Percentiles rank a stretch among this genome's conserved stretches.
Evolutionary conservation across 1,284 basidiomycete genomes (phyloP).

Genomic region (Trametes versicolor): DNA sequence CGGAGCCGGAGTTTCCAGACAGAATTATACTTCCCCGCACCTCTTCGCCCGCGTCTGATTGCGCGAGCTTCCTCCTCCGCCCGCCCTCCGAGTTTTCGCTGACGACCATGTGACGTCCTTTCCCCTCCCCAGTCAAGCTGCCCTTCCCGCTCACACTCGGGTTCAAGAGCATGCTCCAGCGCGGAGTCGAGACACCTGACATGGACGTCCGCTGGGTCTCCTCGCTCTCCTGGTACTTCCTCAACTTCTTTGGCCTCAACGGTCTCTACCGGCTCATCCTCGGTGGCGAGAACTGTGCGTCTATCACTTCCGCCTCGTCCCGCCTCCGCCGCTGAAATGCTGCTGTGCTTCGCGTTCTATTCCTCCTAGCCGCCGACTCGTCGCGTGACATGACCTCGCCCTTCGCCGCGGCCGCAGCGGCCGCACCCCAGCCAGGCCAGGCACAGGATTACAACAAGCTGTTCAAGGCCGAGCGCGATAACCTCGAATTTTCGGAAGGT

Average conservation of each 20-base stretch:
- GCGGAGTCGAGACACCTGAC: conserved; percentile 95
- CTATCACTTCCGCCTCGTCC: conserved; percentile 11
- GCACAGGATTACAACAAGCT: conserved; percentile 90
- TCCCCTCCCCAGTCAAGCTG: conserved; percentile 77
- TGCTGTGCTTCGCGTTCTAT: conserved; percentile 27
- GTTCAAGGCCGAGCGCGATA: conserved; percentile 93
- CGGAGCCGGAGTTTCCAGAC: no score
- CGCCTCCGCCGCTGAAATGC: conserved; percentile 23
- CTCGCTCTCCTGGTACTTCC: conserved; percentile 98
- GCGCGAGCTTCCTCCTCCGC: conserved; percentile 20
- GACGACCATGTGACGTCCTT: conserved; percentile 25
- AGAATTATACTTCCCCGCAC: neutral
- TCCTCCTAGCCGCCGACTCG: conserved; percentile 73
- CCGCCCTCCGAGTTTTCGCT: conserved; percentile 5
- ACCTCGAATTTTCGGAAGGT: conserved; percentile 91
- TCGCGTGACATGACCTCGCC: conserved; percentile 81
- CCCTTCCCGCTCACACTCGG: conserved; percentile 97
- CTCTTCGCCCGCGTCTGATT: conserved; percentile 18
- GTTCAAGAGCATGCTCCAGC: conserved; percentile 99
- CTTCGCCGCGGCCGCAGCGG: conserved; percentile 69
- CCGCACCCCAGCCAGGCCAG: conserved; percentile 57
- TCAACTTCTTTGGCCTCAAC: conserved; percentile 98
- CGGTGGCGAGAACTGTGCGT: conserved; percentile 89
- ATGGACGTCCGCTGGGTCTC: conserved; percentile 99
- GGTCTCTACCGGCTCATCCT: conserved; percentile 94